Conservation (phyloP, 495 filamentous ascomycete species). For the Aspergillus steynii region DNA sequence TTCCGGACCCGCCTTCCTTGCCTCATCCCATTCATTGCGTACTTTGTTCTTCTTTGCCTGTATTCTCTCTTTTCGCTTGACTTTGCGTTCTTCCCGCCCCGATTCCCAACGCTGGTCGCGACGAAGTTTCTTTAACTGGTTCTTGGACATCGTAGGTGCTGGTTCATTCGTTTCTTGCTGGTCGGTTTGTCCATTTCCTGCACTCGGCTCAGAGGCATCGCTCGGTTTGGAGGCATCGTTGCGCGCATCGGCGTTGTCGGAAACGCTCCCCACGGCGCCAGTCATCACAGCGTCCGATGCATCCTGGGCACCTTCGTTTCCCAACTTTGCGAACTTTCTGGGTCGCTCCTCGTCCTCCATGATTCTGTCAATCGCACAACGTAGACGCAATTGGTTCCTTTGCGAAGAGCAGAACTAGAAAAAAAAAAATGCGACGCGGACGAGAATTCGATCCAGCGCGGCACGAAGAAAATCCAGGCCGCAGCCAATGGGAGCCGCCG, state of each 20-base stretch:
- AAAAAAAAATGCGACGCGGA: conserved; percentile 24
- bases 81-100: conserved; percentile 66
- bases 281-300: conserved; percentile 35
- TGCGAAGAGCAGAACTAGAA: conserved; percentile 9
- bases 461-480: conserved; percentile 5
- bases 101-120: conserved; percentile 67
- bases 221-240: conserved; percentile 9
- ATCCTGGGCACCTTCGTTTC: conserved; percentile 27
- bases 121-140: conserved; percentile 71
- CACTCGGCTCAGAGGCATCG: conserved; percentile 4
- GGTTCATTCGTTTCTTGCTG: conserved; percentile 17
- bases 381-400: background rate
- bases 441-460: background rate
- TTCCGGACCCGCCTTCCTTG: conserved; percentile 31
- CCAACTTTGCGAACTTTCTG: conserved; percentile 51
- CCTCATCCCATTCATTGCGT: conserved; percentile 38
- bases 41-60: conserved; percentile 63
- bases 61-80: conserved; percentile 69
- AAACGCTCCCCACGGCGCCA: conserved; percentile 24
- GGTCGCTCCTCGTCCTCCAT: conserved; percentile 59
- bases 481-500: conserved; percentile 32
- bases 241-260: conserved; percentile 15
- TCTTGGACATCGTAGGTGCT: conserved; percentile 66
- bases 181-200: conserved; percentile 15
- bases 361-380: conserved; percentile 13